These are phyloP conservation scores for Pestalotiopsis sp. DNA, from an alignment of 2,329 filamentous ascomycete genomes.

Conservation along the genomic window DNA sequence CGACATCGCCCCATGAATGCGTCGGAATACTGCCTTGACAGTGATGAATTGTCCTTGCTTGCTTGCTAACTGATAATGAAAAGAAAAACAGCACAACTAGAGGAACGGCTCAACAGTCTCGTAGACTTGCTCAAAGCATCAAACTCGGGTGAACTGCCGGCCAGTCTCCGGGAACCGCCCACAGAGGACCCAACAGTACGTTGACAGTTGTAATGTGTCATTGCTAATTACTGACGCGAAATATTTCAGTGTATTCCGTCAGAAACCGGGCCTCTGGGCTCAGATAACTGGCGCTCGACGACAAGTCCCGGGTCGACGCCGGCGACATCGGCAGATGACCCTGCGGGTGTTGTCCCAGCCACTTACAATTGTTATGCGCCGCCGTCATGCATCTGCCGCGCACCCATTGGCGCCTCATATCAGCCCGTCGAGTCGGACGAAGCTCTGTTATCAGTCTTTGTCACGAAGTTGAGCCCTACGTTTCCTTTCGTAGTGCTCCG, in stretches of 20 bases:
- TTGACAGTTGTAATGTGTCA: background rate
- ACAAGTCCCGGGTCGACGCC: background rate
- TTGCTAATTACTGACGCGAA: background rate
- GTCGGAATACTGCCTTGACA: background rate
- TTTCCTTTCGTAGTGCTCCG: conserved; percentile 53
- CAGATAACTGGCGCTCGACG: conserved; percentile 13
- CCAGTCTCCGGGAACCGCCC: conserved; percentile 14
- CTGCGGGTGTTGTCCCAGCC: conserved; percentile 17
- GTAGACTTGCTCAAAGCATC: conserved; percentile 50
- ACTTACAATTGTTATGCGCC: conserved; percentile 50
- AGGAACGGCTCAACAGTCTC: conserved; percentile 52
- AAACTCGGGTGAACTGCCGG: conserved; percentile 17
- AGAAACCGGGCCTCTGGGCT: conserved; percentile 10
- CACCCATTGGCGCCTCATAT: conserved; percentile 40
- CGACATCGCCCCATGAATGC: background rate
- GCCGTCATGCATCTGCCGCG: conserved; percentile 50
- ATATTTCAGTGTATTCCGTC: conserved; percentile 9
- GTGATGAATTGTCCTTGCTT: background rate
- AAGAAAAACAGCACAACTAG: conserved; percentile 53
- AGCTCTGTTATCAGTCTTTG: conserved; percentile 47
- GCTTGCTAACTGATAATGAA: background rate
- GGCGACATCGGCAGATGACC: conserved; percentile 17
- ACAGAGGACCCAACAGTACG: conserved; percentile 16
- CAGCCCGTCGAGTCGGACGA: conserved; percentile 49
- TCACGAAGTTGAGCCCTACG: conserved; percentile 42